Evolutionary conservation across 352 stramenopile genomes (phyloP).

Genomic region (Peronospora farinosa): DNA sequence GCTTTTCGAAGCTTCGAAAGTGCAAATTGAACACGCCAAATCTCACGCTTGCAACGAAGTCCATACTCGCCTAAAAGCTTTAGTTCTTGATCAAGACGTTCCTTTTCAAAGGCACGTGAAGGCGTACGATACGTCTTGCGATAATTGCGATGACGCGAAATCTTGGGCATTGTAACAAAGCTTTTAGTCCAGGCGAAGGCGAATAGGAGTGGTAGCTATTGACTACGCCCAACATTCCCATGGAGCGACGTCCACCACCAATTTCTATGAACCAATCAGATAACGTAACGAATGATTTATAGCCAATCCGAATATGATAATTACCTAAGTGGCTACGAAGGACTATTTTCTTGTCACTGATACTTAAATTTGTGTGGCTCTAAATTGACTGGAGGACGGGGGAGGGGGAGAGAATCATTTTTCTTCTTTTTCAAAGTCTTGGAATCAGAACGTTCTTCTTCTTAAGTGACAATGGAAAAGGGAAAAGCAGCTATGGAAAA

Average conservation of each 20-base stretch:
- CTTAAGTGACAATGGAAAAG: slow-evolving; percentile 53
- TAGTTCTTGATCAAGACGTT: slow-evolving; percentile 98
- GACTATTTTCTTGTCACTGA: neutral
- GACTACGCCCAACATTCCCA: neutral
- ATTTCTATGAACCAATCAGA: slow-evolving; percentile 39
- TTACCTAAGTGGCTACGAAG: slow-evolving; percentile 5
- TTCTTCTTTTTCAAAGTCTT: neutral
- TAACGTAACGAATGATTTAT: neutral
- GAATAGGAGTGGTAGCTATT: slow-evolving; percentile 47
- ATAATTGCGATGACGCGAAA: slow-evolving; percentile 87
- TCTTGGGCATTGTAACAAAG: slow-evolving; percentile 76
- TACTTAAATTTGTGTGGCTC: slow-evolving; percentile 2
- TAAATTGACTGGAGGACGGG: too few relatives aligned
- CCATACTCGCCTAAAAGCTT: slow-evolving; percentile 99
- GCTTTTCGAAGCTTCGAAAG: slow-evolving; percentile 99
- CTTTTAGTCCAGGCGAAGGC: slow-evolving; percentile 70
- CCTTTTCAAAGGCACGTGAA: slow-evolving; percentile 98
- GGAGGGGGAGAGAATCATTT: too few relatives aligned
- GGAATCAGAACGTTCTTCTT: neutral
- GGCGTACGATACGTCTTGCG: slow-evolving; percentile 98
- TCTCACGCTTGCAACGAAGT: slow-evolving; percentile 99
- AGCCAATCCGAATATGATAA: neutral
- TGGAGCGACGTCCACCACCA: slow-evolving; percentile 30
- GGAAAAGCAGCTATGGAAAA: slow-evolving; percentile 83
- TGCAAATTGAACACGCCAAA: slow-evolving; percentile 99